phyloP scores from a whole-genome alignment of 306 rosid genomes.

The Glycine latifolia region DNA sequence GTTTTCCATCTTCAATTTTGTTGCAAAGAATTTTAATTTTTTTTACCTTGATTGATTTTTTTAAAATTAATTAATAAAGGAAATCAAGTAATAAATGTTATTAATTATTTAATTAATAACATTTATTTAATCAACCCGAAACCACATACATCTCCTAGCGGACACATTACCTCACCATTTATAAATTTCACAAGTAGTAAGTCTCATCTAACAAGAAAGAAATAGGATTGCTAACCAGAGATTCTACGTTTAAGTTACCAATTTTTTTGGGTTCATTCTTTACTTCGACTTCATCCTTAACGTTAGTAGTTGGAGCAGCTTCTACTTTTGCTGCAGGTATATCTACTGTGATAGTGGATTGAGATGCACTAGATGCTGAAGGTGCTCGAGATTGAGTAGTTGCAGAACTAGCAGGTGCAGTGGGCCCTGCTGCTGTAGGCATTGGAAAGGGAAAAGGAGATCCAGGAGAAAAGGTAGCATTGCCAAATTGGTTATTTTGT shows the following conservation, averaged over 20 bases:
- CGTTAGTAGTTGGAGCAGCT: constrained; percentile 55
- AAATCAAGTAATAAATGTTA: not conserved
- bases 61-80: not conserved
- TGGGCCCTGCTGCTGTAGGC: constrained; percentile 62
- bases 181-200: constrained; percentile 34
- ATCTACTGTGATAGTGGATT: constrained; percentile 73
- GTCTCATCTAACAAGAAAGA: constrained; percentile 34
- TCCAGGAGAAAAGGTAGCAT: constrained; percentile 70
- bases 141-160: constrained; percentile 23
- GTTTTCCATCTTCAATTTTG: not conserved
- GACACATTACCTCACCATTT: constrained; percentile 4
- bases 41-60: not conserved
- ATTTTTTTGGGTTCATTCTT: constrained; percentile 61
- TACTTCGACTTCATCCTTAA: constrained; percentile 55
- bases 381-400: constrained; percentile 50
- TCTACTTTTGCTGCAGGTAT: constrained; percentile 72
- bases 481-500: constrained; percentile 67
- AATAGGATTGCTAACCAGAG: constrained; percentile 22
- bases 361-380: constrained; percentile 53
- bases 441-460: constrained; percentile 84
- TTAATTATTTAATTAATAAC: constrained; percentile 1
- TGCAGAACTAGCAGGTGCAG: constrained; percentile 48
- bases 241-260: constrained; percentile 65
- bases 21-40: not conserved
- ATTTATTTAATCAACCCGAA: constrained; percentile 14